Evolutionary conservation across 306 rosid species (phyloP), one percentile per base, ranked within the genome.

Genomic region (Gleditsia sinensis): DNA sequence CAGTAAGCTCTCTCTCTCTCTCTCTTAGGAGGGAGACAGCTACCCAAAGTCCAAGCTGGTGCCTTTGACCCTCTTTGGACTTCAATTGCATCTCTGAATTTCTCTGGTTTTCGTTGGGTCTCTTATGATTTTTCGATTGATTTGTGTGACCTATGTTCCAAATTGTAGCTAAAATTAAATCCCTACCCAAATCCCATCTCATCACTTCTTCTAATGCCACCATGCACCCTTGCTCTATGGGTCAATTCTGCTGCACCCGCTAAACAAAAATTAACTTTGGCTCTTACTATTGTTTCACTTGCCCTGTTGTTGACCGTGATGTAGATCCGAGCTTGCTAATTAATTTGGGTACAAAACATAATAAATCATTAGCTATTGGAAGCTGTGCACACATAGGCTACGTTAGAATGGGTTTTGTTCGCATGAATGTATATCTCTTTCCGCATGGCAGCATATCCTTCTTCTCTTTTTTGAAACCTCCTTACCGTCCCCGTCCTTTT

Each of bases 1-100:
- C 77, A 19, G 88, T 84, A 63, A 77, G 71, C 36, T 46, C 19
- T 46, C n/a, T n/a, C 75, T 68, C 66, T 57, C 64, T 76, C 54
- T 49, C 59, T 49, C 27, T 46, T 3, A 3, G 33, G 14, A 3
- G 23, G 1, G n/a, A n/a, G 9, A 24, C 58, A 27, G 20, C 59
- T 27, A 28, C 58, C 9, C 55, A 3, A 13, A 65, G 46, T 33
- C 74, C 16, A 50, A 3, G 3, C 19, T 10, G 40, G 14, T 0
- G 3, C 6, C 23, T 12, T 24, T 4, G 76, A 33, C 33, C 32
- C 2, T 23, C 51, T 40, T 3, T 48, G 33, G 14, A 74, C 33
- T 78, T 70, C 69, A 58, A 60, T 59, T n/a, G n/a, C n/a, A n/a
- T n/a, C n/a, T n/a, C n/a, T n/a, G n/a, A n/a, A n/a, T n/a, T n/a